These are phyloP conservation scores for Dothidotthia symphoricarpi DNA, from an alignment of 2,329 filamentous ascomycete genomes.

Conservation along the genomic window DNA sequence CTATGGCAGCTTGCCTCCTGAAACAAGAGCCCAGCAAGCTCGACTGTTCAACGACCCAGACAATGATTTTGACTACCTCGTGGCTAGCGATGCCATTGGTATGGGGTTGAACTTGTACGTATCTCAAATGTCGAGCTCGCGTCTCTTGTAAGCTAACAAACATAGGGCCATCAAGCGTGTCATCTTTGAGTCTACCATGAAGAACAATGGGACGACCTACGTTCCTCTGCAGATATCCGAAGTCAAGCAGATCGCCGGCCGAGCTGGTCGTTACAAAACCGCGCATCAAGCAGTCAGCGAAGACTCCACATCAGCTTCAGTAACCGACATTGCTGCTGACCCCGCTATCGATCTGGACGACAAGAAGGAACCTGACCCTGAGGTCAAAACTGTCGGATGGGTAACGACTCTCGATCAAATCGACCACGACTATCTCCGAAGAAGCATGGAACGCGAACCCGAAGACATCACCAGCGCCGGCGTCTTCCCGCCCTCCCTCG, in stretches of 20 bases:
- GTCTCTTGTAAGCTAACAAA: conserved; percentile 14
- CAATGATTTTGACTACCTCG: conserved; percentile 92
- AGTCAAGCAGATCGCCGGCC: conserved; percentile 90
- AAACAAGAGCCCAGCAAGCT: conserved; percentile 89
- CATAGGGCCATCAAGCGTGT: conserved; percentile 75
- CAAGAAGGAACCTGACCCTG: conserved; percentile 6
- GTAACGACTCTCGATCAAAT: conserved; percentile 74
- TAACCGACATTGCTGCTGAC: conserved; percentile 7
- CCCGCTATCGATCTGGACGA: conserved; percentile 23
- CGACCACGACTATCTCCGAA: conserved; percentile 64
- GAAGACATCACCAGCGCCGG: conserved; percentile 68
- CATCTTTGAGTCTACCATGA: conserved; percentile 76
- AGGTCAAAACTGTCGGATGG: conserved; percentile 56
- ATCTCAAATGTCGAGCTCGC: not conserved
- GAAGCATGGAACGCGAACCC: conserved; percentile 63
- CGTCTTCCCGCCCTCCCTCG: conserved; percentile 67
- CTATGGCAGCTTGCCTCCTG: conserved; percentile 87
- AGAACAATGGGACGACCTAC: conserved; percentile 63
- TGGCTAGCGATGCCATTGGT: conserved; percentile 92
- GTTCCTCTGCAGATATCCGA: conserved; percentile 68
- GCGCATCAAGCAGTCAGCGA: conserved; percentile 56
- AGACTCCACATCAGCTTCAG: conserved; percentile 16
- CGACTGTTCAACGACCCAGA: conserved; percentile 90
- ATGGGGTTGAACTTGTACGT: conserved; percentile 91
- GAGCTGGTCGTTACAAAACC: conserved; percentile 81